Base-by-base conservation (phyloP, 441 rosid genomes). In the Gossypium schwendimanii region DNA sequence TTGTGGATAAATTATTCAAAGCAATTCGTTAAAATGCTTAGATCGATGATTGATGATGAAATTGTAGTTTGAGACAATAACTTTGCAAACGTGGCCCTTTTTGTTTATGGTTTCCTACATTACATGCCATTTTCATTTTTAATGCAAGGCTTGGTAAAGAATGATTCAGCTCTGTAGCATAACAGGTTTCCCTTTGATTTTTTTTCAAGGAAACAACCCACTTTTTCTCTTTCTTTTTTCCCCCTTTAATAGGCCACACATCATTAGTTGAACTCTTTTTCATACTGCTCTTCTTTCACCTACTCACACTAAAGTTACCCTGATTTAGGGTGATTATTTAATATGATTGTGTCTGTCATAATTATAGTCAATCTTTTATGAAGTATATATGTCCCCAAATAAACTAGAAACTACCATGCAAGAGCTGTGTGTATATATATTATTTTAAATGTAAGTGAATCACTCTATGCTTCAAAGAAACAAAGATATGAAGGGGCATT, bases 401-500 rank as follows among this genome's bases (percentile, higher is more conserved):
- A 36, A 39, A 33, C 15, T 7, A 3, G 11, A 23, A 44, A 63
- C 49, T 17, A 36, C 47, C 1, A 14, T 17, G 7, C 26, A 45
- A 26, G 20, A 63, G 20, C 55, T 69, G 69, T 36, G 41, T 36
- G 41, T 36, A 7, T 33, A 7, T 3, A 11, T 49, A 3, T 4
- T 3, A 4, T 10, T 4, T 49, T 2, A 49, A 44, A 49, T 49
- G 18, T 49, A 49, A 49, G 15, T 49, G 18, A 36, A 49, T n/a
- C 8, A n/a, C 11, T 53, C 8, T 2, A n/a, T 61, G 65, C 45
- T 61, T 62, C 60, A 47, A 72, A 45, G 4, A 53, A 41, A 1
- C 28, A 11, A 21, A 67, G 54, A 26, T 26, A 73, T 70, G 52
- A 33, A 72, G 75, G 75, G 73, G 80, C 28, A 33, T 66, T 63